Evolutionary conservation across 2,329 filamentous ascomycete species (phyloP).

Genomic region (Orbilia javanica): DNA sequence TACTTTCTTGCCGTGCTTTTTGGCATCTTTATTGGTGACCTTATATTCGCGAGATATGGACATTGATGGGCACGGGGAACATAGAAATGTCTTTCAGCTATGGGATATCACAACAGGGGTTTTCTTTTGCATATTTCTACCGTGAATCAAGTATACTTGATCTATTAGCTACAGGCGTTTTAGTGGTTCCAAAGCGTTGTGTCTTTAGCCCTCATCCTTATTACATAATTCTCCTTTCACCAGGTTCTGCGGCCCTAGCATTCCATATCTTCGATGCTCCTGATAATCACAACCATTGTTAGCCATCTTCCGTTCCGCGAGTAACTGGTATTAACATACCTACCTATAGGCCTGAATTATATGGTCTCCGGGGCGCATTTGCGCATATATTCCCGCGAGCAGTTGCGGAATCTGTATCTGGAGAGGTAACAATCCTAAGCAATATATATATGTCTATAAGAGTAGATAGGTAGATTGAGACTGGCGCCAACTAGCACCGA

Average conservation of each 20-base stretch:
- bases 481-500: not conserved
- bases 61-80: slow-evolving; percentile 11
- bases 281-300: not conserved
- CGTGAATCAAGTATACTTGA: not conserved
- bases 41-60: slow-evolving; percentile 78
- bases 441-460: not conserved
- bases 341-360: not conserved
- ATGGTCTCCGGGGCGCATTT: not conserved
- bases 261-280: not conserved
- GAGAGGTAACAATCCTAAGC: not conserved
- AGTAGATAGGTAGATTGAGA: not conserved
- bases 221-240: not conserved
- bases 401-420: not conserved
- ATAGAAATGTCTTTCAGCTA: not conserved
- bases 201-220: not conserved
- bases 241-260: not conserved
- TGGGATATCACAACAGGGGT: not conserved
- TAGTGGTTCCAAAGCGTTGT: not conserved
- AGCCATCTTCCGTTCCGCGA: not conserved
- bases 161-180: slow-evolving; percentile 15
- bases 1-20: slow-evolving; percentile 85
- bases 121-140: not conserved
- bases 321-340: not conserved
- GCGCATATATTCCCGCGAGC: not conserved
- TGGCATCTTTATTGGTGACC: slow-evolving; percentile 85